Evolutionary conservation across 164 flowering plant species (phyloP).

Genomic region (Cinnamomum chago): DNA sequence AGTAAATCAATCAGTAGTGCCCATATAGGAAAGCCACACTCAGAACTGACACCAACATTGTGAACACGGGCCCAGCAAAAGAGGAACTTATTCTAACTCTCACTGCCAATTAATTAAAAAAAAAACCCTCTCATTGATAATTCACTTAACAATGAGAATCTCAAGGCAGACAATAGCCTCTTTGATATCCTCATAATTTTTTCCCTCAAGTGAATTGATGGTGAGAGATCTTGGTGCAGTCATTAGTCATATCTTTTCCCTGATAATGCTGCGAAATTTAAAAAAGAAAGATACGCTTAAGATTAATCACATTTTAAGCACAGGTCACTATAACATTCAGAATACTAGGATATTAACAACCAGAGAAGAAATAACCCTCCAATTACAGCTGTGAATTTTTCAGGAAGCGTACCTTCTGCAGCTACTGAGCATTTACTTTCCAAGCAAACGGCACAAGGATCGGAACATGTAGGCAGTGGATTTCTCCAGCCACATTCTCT

Average conservation of each 20-base stretch:
- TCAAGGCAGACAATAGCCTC: too few relatives aligned
- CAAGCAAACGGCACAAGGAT: slow-evolving; percentile 89
- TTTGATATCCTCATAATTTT: too few relatives aligned
- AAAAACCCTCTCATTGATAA: too few relatives aligned
- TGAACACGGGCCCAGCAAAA: too few relatives aligned
- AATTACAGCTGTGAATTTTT: not conserved
- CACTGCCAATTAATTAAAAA: too few relatives aligned
- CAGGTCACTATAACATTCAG: not conserved
- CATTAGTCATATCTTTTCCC: not conserved
- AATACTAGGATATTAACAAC: not conserved
- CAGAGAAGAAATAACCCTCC: not conserved
- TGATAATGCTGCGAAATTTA: not conserved
- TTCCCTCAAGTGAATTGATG: not conserved
- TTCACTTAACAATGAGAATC: too few relatives aligned
- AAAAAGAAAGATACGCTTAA: not conserved
- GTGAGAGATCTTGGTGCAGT: not conserved
- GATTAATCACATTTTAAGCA: not conserved
- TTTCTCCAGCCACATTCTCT: slow-evolving; percentile 90
- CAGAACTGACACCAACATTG: too few relatives aligned
- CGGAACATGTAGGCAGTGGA: slow-evolving; percentile 38
- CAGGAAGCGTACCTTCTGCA: slow-evolving; percentile 63
- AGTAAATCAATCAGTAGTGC: too few relatives aligned
- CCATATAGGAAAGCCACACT: too few relatives aligned
- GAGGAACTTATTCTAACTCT: too few relatives aligned
- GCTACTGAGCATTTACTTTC: slow-evolving; percentile 87